Conservation (phyloP, 2,329 filamentous ascomycete species). For the Talaromyces sp. region DNA sequence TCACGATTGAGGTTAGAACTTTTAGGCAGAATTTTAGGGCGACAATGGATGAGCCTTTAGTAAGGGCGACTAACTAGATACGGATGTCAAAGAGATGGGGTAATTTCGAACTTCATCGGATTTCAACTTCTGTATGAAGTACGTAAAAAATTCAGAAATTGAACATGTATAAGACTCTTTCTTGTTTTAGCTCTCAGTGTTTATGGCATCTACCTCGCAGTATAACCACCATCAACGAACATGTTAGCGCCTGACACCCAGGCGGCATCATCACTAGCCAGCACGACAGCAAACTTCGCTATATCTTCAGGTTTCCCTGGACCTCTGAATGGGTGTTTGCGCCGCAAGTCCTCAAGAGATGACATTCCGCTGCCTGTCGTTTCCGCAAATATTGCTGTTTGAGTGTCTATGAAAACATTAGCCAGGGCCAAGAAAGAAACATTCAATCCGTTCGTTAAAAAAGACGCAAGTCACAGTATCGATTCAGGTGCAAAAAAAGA, state of each 20-base stretch:
- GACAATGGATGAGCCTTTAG: no score
- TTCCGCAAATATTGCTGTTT: constrained; percentile 11
- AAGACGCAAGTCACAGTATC: neutral
- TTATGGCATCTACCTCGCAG: constrained; percentile 21
- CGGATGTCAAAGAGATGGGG: no score
- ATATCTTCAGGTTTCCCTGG: constrained; percentile 27
- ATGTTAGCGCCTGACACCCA: constrained; percentile 42
- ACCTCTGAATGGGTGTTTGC: constrained; percentile 1
- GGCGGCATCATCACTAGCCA: constrained; percentile 47
- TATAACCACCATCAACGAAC: constrained; percentile 47
- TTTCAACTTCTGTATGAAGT: no score
- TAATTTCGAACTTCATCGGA: no score
- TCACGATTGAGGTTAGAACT: neutral
- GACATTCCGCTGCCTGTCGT: neutral
- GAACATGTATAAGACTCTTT: neutral
- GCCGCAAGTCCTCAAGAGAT: neutral
- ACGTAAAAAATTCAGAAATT: neutral
- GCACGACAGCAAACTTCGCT: constrained; percentile 42
- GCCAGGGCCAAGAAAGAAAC: neutral
- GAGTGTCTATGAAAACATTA: constrained; percentile 1
- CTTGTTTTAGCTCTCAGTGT: neutral
- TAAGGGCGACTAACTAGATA: neutral
- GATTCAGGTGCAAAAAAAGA: neutral
- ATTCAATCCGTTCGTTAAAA: no score
- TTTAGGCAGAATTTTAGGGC: neutral